Conservation (phyloP, 1,284 basidiomycete genomes). For the Apiotrichum akiyoshidainum region DNA sequence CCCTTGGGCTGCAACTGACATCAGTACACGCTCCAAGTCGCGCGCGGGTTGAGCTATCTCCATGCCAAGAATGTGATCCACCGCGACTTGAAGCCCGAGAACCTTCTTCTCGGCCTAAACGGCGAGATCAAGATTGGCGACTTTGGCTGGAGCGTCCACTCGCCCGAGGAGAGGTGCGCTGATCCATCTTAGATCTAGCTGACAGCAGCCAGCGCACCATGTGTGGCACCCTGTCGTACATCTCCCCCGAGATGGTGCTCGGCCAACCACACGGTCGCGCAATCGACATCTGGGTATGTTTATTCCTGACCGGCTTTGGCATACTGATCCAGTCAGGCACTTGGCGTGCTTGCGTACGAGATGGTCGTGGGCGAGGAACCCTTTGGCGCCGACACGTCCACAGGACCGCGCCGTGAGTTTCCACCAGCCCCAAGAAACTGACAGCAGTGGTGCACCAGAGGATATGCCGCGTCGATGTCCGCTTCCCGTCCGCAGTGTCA, state of each 20-base stretch:
- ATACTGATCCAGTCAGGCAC: slow-evolving; percentile 62
- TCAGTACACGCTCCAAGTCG: slow-evolving; percentile 93
- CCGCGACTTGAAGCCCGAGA: slow-evolving; percentile 99
- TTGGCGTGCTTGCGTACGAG: slow-evolving; percentile 93
- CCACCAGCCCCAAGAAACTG: neutral
- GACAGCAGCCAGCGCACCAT: slow-evolving; percentile 63
- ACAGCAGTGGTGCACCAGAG: slow-evolving; percentile 34
- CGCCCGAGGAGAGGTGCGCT: slow-evolving; percentile 59
- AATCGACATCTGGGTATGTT: slow-evolving; percentile 41
- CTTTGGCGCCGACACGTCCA: slow-evolving; percentile 63
- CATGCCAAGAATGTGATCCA: slow-evolving; percentile 96
- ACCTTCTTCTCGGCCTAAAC: slow-evolving; percentile 79
- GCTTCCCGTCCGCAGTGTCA: slow-evolving; percentile 63
- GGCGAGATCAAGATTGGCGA: slow-evolving; percentile 98
- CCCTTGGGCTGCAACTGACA: neutral
- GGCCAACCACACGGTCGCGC: slow-evolving; percentile 51
- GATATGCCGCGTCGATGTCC: slow-evolving; percentile 63
- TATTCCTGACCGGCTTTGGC: neutral
- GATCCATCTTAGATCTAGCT: neutral
- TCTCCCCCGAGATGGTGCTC: slow-evolving; percentile 97
- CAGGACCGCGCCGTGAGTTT: slow-evolving; percentile 31
- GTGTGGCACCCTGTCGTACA: slow-evolving; percentile 90
- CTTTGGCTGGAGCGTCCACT: slow-evolving; percentile 98
- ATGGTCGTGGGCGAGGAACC: slow-evolving; percentile 87
- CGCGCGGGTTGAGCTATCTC: slow-evolving; percentile 86